A percentile compares a stretch with the other conserved stretches of the same genome.
These are phyloP conservation scores for Emericellopsis cladophorae DNA, from an alignment of 2,329 filamentous ascomycete species.

Conservation along the genomic window DNA sequence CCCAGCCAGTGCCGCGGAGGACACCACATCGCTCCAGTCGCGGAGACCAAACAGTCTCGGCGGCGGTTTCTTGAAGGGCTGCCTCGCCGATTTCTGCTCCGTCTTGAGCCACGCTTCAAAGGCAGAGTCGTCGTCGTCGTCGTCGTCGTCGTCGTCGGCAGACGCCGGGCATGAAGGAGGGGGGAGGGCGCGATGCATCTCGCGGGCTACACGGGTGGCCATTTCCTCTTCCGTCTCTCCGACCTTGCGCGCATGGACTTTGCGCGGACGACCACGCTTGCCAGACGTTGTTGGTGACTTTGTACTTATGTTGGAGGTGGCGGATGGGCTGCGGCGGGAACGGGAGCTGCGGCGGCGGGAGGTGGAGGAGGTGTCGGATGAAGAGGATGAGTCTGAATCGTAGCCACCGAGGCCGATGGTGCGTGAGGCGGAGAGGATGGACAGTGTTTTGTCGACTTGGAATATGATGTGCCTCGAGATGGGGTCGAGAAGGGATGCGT, in stretches of 20 bases:
- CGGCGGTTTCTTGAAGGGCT: not conserved
- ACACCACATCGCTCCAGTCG: conserved; percentile 80
- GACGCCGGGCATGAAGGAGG: too few species aligned
- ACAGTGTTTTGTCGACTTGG: conserved; percentile 57
- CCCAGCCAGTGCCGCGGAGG: conserved; percentile 61
- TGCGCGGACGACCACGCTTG: conserved; percentile 25
- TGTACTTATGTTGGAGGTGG: not conserved
- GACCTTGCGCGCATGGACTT: conserved; percentile 20
- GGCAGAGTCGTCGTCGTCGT: conserved; percentile 10
- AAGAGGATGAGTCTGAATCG: conserved; percentile 24
- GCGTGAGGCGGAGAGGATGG: conserved; percentile 56
- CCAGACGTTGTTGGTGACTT: not conserved
- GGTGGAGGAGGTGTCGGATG: conserved; percentile 11
- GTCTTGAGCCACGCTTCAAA: not conserved
- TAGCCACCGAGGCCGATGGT: conserved; percentile 27
- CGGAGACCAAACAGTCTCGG: conserved; percentile 29
- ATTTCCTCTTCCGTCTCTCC: conserved; percentile 35
- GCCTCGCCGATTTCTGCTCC: not conserved
- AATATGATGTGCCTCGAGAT: conserved; percentile 57
- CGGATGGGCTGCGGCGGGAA: not conserved
- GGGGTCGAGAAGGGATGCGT: conserved; percentile 56
- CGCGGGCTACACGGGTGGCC: conserved; percentile 31
- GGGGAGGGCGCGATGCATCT: conserved; percentile 19
- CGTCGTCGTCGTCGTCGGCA: not conserved
- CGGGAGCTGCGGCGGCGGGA: not conserved